These are phyloP conservation scores for Paraconiothyrium sp. DNA, from an alignment of 2,329 filamentous ascomycete species.

Conservation along the genomic window DNA sequence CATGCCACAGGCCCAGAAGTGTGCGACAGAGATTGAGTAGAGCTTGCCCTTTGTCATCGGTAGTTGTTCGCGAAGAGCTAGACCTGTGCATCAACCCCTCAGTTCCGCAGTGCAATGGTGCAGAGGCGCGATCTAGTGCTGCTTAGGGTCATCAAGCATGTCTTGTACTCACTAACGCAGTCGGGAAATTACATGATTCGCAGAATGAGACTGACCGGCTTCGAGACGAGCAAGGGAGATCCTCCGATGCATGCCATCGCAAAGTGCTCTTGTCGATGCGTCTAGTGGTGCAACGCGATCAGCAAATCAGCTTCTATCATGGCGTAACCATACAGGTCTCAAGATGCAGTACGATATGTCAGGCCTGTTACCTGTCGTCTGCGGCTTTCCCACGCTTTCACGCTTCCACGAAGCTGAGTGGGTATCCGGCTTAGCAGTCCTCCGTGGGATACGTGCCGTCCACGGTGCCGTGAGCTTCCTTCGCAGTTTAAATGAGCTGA, in stretches of 20 bases:
- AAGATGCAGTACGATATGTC: conserved; percentile 45
- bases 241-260: conserved; percentile 44
- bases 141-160: conserved; percentile 19
- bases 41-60: conserved; percentile 7
- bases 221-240: conserved; percentile 40
- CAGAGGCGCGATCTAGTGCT: conserved; percentile 15
- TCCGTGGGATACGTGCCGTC: conserved; percentile 11
- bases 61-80: conserved; percentile 4
- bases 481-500: conserved; percentile 32
- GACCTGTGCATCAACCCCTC: conserved; percentile 15
- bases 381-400: conserved; percentile 38
- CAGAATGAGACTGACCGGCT: conserved; percentile 29
- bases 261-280: conserved; percentile 33
- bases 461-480: conserved; percentile 26
- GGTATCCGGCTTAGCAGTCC: conserved; percentile 25
- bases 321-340: conserved; percentile 34
- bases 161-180: conserved; percentile 26
- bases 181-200: conserved; percentile 31
- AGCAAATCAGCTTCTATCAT: conserved; percentile 35
- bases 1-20: conserved; percentile 28
- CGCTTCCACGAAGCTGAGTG: conserved; percentile 31
- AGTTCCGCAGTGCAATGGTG: conserved; percentile 14
- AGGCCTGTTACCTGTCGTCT: conserved; percentile 38
- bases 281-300: conserved; percentile 35
- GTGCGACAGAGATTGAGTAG: conserved; percentile 11